Base-by-base conservation (phyloP, 768 basidiomycete genomes). In the Russula sp. region DNA sequence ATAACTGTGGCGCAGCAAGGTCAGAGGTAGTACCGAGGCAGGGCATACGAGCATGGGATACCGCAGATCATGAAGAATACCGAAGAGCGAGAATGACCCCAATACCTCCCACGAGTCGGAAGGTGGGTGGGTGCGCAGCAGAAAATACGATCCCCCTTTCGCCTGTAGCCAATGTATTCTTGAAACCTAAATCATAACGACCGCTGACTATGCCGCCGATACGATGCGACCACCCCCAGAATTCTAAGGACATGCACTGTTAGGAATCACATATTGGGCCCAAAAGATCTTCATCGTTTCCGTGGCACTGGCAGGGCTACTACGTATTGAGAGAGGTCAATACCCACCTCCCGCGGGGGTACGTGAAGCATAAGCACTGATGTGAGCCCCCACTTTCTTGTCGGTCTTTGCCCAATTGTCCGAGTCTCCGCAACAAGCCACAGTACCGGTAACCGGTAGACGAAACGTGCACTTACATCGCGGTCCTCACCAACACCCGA, bases 141-240 rank as follows among this genome's bases (percentile, higher is more conserved):
- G 85, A 84, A 73, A 78, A 87, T 3, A 81, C 82, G 72, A 88
- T 88, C 8, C 86, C 85, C 18, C 82, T 84, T n/a, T 85, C 40
- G 85, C 82, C 20, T 14, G 82, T 80, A 14, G 74, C 72, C 42
- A 88, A 76, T 32, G 82, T 78, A 62, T 80, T 79, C 74, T 89
- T 88, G 63, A 87, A 81, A 6, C 79, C 82, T 16, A 78, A 70
- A 68, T 87, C 84, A 66, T 80, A 88, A 34, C 82, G 79, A 61
- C 76, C 73, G 69, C 88, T 88, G 34, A 76, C 86, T 77, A 20
- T 47, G 45, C 7, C 32, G 39, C 40, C 13, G n/a, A 44, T 16
- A 40, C n/a, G 49, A 50, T 11, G 40, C 20, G 10, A 22, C 22
- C 39, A 10, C 22, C 56, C 18, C 50, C 56, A 57, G 13, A 39